Percentiles rank a stretch among this genome's conserved stretches.
phyloP scores from a whole-genome alignment of 73 alveolate genomes.

The Paraurostyla sp. region DNA sequence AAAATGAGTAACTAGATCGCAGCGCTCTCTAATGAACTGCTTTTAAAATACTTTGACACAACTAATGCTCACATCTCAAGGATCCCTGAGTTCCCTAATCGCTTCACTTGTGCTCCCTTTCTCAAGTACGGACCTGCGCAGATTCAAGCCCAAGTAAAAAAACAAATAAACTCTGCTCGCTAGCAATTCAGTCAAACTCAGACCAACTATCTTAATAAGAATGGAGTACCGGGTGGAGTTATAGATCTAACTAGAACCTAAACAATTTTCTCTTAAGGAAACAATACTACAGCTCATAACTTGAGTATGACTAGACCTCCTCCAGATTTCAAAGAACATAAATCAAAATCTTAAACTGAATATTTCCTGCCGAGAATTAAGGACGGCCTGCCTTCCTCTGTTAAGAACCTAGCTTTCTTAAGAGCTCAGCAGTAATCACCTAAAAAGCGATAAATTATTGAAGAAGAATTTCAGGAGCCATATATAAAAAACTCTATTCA shows the following conservation, averaged over 20 bases:
- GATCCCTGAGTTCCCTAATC: constrained; percentile 36
- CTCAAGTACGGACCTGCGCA: constrained; percentile 23
- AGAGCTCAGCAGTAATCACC: constrained; percentile 1
- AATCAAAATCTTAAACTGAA: background rate
- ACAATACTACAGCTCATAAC: background rate
- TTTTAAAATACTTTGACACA: constrained; percentile 19
- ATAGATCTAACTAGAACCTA: background rate
- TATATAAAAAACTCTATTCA: too few relatives aligned
- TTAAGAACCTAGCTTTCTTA: constrained; percentile 8
- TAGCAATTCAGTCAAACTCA: too few relatives aligned
- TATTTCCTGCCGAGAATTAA: constrained; percentile 34
- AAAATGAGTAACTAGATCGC: background rate
- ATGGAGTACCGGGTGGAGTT: background rate
- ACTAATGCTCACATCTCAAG: constrained; percentile 25
- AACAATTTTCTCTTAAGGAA: background rate
- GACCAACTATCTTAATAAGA: background rate
- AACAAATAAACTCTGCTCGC: background rate
- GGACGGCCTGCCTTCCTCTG: constrained; percentile 36
- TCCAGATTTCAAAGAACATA: constrained; percentile 27
- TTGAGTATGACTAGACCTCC: background rate
- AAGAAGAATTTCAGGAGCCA: background rate
- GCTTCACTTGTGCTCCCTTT: constrained; percentile 45
- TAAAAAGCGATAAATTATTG: background rate
- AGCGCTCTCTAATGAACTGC: constrained; percentile 14
- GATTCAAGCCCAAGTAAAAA: constrained; percentile 6